Evolutionary conservation across 768 basidiomycete genomes (phyloP), one percentile per base, ranked within the genome.

Genomic region (Suillus variegatus): DNA sequence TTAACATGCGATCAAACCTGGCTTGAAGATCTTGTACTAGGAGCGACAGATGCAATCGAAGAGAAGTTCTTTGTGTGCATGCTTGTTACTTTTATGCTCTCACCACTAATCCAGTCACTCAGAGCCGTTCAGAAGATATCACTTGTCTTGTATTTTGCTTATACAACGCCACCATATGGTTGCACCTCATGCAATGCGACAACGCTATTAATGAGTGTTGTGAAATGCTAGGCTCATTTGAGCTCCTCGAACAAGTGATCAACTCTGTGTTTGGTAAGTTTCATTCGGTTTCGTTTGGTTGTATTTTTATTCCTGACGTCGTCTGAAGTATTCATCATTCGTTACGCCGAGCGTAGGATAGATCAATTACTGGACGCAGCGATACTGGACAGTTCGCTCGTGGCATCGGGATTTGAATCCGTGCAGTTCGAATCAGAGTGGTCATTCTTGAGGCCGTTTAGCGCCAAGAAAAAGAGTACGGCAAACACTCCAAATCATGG

Each of bases 381-480:
- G 0, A 78, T 99, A 58, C 83, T 99, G 56, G 95, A 98, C 60
- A 89, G 92, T 72, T 85, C 90, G 10, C 85, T 94, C 0, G 81
- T 88, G n/a, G 86, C 91, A 2, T 85, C 87, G 5, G 90, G 92
- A 70, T 88, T 94, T 63, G 93, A 92, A 61, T 84, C 86, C 38
- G 82, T 99, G 22, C 90, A 94, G 68, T 99, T 98, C 72, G 96
- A 99, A 77, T 95, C 94, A 6, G 97, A 99, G 62, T 99, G 97
- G 97, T 89, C 91, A 0, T 91, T 94, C 74, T 78, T 94, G 22
- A 85, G 92, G n/a, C 83, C 92, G 8, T 91, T 94, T 70, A 81
- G 81, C 32, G 76, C 80, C 38, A 90, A 89, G 74, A 89, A 85
- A 74, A 92, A 88, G 74, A 60, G 68, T 32, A 47, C 49, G 8